Percentiles rank a stretch among this genome's conserved stretches.
Evolutionary conservation across 1,284 basidiomycete genomes (phyloP).

Genomic region (Ceratobasidium sp.): DNA sequence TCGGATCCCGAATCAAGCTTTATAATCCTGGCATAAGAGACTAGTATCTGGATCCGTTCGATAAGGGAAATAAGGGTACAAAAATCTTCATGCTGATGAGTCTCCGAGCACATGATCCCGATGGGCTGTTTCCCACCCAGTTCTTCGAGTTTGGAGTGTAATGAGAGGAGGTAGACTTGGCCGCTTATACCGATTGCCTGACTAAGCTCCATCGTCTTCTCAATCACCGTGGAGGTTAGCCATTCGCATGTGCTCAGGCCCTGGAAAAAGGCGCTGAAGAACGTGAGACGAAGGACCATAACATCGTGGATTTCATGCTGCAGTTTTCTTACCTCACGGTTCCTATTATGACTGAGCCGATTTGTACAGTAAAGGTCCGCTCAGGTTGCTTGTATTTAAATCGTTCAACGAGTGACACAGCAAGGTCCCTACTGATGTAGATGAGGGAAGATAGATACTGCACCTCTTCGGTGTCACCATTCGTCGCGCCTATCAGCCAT

Average conservation of each 20-base stretch:
- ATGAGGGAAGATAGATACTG: not conserved
- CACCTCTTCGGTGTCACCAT: not conserved
- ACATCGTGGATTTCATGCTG: no score
- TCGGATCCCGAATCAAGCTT: not conserved
- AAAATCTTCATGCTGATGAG: no score
- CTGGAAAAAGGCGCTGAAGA: not conserved
- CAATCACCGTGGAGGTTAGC: not conserved
- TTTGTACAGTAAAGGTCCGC: no score
- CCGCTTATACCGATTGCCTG: not conserved
- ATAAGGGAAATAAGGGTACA: not conserved
- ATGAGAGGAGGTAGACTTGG: not conserved
- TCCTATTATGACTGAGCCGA: no score
- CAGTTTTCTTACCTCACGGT: no score
- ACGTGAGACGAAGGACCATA: no score
- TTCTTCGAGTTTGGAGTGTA: not conserved
- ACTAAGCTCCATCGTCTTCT: not conserved
- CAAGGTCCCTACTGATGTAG: no score
- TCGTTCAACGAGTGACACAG: no score
- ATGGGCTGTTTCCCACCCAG: not conserved
- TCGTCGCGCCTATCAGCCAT: not conserved
- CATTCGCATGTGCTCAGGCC: not conserved
- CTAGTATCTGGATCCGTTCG: not conserved
- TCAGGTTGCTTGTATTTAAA: no score
- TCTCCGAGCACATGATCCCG: not conserved
- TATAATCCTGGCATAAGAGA: not conserved